Evolutionary conservation across 2,329 filamentous ascomycete genomes (phyloP), one percentile per base, ranked within the genome.

Genomic region (Sphaerulina populicola): DNA sequence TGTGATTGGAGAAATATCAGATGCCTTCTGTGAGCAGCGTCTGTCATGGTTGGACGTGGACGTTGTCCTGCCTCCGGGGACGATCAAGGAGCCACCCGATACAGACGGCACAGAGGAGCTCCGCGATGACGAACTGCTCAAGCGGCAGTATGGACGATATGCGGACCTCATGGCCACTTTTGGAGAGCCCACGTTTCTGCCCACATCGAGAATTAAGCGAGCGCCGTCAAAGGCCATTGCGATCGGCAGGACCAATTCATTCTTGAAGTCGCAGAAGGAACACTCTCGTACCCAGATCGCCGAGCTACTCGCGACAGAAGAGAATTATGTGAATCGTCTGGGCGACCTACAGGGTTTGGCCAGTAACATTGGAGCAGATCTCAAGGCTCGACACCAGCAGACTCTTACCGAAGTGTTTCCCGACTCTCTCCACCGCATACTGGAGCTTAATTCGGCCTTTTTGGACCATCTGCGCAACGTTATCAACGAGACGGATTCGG

Each of bases 271-370:
- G 51, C 88, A 96, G 64, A 94, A 94, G 64, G 78, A 89, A 59
- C 85, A 86, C 47, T 73, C 96, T 59, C 82, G 90, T 37, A 85
- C 90, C 69, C 91, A 95, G 68, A 83, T 98, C 76, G 83, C 81
- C 53, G 93, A 98, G 68, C 72, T 97, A 53, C 80, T 96, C 31
- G 87, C 94, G 62, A 98, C 93, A 0, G 93, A 98, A 68, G 88
- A 93, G 66, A 84, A 88, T 67, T 98, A 97, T 69, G 88, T 98
- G 38, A 77, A 79, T 61, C 58, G 64, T 7, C 40, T 67, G 39
- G 49, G 47, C n/a, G 96, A 97, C 68, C 71, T 98, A 51, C 81
- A 86, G 55, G 86, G 93, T 59, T 72, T 98, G 54, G 85, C 95
- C 38, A 81, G 86, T 56, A 81, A 84, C 53, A 81, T 96, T 29